phyloP scores from a whole-genome alignment of 257 asterid genomes.

The Primulina tabacum region DNA sequence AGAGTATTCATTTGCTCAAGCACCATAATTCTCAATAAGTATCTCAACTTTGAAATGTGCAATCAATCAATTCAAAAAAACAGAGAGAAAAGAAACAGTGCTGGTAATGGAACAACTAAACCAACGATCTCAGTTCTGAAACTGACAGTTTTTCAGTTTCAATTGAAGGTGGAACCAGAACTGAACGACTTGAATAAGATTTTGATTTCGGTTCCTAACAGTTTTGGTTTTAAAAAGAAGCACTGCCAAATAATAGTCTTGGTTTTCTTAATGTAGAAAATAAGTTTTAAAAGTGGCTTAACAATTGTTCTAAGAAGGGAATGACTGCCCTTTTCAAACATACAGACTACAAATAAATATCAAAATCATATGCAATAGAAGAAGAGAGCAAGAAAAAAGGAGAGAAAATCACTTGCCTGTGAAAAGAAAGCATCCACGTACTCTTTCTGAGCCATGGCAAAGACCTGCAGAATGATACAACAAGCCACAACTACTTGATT shows the following conservation, averaged over 20 bases:
- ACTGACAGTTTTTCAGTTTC: no score
- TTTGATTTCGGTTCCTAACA: no score
- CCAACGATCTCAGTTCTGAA: no score
- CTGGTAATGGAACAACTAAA: no score
- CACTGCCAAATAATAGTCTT: not conserved
- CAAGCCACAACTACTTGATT: not conserved
- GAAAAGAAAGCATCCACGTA: slow-evolving; percentile 86
- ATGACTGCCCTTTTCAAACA: slow-evolving; percentile 13
- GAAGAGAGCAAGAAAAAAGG: not conserved
- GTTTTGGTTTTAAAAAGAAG: not conserved
- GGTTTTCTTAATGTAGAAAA: not conserved
- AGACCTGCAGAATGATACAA: slow-evolving; percentile 55
- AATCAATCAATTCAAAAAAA: no score
- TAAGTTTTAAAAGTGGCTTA: slow-evolving; percentile 3
- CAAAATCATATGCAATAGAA: not conserved
- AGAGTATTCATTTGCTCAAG: no score
- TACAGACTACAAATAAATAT: not conserved
- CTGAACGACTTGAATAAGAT: no score
- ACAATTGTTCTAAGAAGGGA: not conserved
- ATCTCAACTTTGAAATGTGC: no score
- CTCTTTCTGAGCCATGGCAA: slow-evolving; percentile 87
- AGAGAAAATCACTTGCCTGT: slow-evolving; percentile 49
- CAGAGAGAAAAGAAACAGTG: no score
- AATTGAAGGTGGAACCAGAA: no score
- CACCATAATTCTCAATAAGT: no score